Conservation (phyloP, 352 stramenopile genomes). For the Phytophthora hibernalis region DNA sequence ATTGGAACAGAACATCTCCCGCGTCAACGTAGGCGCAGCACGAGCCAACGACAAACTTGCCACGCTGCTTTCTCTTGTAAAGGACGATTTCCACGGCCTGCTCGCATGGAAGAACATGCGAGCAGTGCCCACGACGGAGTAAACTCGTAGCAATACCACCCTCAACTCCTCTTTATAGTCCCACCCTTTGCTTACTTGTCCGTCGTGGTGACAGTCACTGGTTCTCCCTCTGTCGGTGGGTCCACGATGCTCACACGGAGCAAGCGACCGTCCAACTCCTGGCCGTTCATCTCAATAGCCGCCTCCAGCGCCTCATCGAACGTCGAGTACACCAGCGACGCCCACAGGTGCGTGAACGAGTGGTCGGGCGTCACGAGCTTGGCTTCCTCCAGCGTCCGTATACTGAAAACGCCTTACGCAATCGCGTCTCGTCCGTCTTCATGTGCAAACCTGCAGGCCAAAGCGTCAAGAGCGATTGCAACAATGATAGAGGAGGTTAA, state of each 20-base stretch:
- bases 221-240: constrained; percentile 34
- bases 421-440: constrained; percentile 81
- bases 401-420: constrained; percentile 60
- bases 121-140: constrained; percentile 59
- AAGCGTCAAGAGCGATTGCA: constrained; percentile 22
- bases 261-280: constrained; percentile 80
- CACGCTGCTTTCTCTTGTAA: constrained; percentile 68
- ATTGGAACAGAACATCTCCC: constrained; percentile 64
- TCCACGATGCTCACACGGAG: constrained; percentile 83
- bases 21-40: constrained; percentile 73
- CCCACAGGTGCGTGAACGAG: constrained; percentile 71
- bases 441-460: constrained; percentile 65
- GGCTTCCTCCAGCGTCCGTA: constrained; percentile 69
- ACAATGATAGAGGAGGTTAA: constrained; percentile 4
- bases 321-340: constrained; percentile 61
- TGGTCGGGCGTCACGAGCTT: constrained; percentile 61
- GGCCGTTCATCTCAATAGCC: constrained; percentile 81
- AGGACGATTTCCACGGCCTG: constrained; percentile 70
- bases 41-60: constrained; percentile 76
- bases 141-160: constrained; percentile 16
- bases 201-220: neutral
- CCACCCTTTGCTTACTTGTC: constrained; percentile 15
- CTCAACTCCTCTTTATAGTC: constrained; percentile 15
- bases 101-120: constrained; percentile 85
- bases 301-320: constrained; percentile 81